Percentiles rank a stretch among this genome's conserved stretches.
Evolutionary conservation across 768 basidiomycete species (phyloP).

Genomic region (Wakefieldia striispora): DNA sequence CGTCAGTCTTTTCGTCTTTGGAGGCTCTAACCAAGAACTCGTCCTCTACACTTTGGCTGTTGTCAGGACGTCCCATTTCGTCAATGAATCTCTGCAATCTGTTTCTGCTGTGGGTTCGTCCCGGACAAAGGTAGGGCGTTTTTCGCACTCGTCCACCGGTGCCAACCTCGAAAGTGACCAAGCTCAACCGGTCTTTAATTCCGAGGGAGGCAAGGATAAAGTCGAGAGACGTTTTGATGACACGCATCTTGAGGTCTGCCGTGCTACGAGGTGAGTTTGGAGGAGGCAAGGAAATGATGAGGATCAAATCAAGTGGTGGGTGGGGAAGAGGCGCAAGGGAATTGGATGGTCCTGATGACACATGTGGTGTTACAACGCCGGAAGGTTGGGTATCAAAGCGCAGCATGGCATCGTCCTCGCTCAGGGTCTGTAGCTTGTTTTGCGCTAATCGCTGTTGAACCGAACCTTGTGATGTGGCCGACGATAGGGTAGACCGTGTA

Average conservation of each 20-base stretch:
- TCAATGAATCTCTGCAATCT: conserved; percentile 80
- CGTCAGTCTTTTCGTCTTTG: conserved; percentile 93
- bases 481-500: conserved; percentile 68
- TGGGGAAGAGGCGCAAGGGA: conserved; percentile 80
- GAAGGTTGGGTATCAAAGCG: conserved; percentile 51
- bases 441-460: conserved; percentile 34
- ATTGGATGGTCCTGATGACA: conserved; percentile 73
- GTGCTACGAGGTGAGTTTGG: conserved; percentile 70
- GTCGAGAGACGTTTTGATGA: conserved; percentile 85
- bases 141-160: conserved; percentile 77
- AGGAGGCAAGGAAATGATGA: conserved; percentile 86
- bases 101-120: conserved; percentile 63
- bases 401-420: conserved; percentile 67
- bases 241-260: conserved; percentile 81
- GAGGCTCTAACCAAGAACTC: conserved; percentile 66
- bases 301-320: conserved; percentile 87
- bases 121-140: conserved; percentile 86
- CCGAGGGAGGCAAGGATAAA: conserved; percentile 80
- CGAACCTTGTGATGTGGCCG: conserved; percentile 70
- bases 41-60: conserved; percentile 51
- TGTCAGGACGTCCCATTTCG: conserved; percentile 48
- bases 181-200: conserved; percentile 74
- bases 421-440: conserved; percentile 59
- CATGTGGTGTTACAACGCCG: conserved; percentile 65
- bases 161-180: conserved; percentile 94